phyloP scores from a whole-genome alignment of 129 eudicot genomes.

The Kitagawia praeruptora region DNA sequence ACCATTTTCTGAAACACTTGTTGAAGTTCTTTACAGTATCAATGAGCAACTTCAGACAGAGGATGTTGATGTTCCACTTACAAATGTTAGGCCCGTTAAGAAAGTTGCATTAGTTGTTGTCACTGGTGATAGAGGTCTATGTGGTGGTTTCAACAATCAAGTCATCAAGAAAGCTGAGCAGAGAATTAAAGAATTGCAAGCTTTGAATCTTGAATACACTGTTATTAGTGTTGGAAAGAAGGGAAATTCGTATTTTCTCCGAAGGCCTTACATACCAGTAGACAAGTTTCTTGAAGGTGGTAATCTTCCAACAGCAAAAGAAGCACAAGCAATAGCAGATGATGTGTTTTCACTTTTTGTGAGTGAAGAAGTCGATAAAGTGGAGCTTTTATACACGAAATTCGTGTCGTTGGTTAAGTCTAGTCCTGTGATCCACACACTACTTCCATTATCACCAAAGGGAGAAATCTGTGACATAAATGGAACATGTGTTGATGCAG shows the following conservation, averaged over 20 bases:
- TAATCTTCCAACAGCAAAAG: slow-evolving; percentile 37
- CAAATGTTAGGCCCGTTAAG: slow-evolving; percentile 43
- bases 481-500: slow-evolving; percentile 50
- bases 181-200: slow-evolving; percentile 30
- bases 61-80: slow-evolving; percentile 47
- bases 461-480: slow-evolving; percentile 49
- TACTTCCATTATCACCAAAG: slow-evolving; percentile 49
- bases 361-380: slow-evolving; percentile 57
- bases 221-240: slow-evolving; percentile 51
- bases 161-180: slow-evolving; percentile 42
- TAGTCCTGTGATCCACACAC: slow-evolving; percentile 42
- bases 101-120: slow-evolving; percentile 52
- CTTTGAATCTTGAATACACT: slow-evolving; percentile 35
- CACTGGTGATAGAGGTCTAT: slow-evolving; percentile 57
- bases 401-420: slow-evolving; percentile 45
- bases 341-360: slow-evolving; percentile 51
- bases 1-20: slow-evolving; percentile 51
- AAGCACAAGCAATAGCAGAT: slow-evolving; percentile 54
- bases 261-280: slow-evolving; percentile 35
- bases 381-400: slow-evolving; percentile 49
- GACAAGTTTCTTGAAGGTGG: slow-evolving; percentile 37
- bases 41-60: slow-evolving; percentile 43
- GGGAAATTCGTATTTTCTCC: slow-evolving; percentile 40
- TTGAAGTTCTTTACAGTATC: slow-evolving; percentile 41
- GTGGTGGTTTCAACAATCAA: slow-evolving; percentile 49